Evolutionary conservation across 768 basidiomycete genomes (phyloP), one percentile per base, ranked within the genome.

Genomic region (Tulasnella sp.): DNA sequence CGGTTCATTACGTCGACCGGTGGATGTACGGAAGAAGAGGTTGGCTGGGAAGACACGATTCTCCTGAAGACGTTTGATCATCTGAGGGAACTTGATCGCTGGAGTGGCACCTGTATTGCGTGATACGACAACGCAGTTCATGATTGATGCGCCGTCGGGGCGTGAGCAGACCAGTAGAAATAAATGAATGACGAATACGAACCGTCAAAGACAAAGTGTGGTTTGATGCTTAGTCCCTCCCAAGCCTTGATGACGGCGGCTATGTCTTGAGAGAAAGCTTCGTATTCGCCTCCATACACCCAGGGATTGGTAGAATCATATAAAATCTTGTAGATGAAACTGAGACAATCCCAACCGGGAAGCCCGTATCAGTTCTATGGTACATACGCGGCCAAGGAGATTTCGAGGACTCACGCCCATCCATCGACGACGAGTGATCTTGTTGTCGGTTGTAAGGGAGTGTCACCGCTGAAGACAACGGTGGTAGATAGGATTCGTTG

Each of bases 201-300:
- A 90, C 89, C 89, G 68, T 92, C 89, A 65, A 92, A 91, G 4
- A 91, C 88, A 65, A 92, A 86, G 66, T 80, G 76, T 4, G 88
- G 71, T 53, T 74, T 73, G 41, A 89, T 68, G 21, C 86, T 85
- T 9, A 87, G 73, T 24, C 73, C 71, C 47, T 84, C 75, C 89
- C 87, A 90, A 11, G 84, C 81, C 61, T 76, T 68, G 11, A 86
- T 80, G 15, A 83, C 77, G 49, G 64, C 69, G 45, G 67, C 69
- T 3, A 86, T 74, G 17, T 79, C 69, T n/a, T 68, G 65, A 7
- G 71, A 69, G 62, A 88, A 84, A 55, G 76, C 76, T 1, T 69
- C 67, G 64, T 88, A 88, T 70, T 92, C 88, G 11, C 89, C 89
- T 4, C 89, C 89, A 66, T 88, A 92, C 0, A 87, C 86, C 89